Evolutionary conservation across 306 rosid species (phyloP).

Genomic region (Lathyrus aphaca): DNA sequence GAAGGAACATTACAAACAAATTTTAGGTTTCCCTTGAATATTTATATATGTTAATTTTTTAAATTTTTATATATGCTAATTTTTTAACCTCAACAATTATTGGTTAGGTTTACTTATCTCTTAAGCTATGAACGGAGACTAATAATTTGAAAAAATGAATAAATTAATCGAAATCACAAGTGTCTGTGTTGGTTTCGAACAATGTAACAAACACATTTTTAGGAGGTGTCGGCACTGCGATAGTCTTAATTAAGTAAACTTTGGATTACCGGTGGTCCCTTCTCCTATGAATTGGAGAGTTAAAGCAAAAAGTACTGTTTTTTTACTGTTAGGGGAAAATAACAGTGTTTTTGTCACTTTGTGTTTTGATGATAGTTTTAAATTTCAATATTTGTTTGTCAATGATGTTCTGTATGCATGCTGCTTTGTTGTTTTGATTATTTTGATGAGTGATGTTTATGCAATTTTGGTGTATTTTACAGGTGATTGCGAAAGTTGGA

Average conservation of each 20-base stretch:
- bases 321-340: background rate
- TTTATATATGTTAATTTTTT: background rate
- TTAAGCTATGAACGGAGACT: too few species aligned
- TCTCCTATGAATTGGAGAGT: background rate
- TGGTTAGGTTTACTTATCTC: background rate
- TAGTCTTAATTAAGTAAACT: background rate
- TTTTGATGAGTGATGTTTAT: slow-evolving; percentile 20
- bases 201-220: too few species aligned
- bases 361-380: background rate
- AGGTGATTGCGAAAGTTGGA: slow-evolving; percentile 51
- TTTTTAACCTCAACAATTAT: background rate
- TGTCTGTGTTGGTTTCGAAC: too few species aligned
- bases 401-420: slow-evolving; percentile 18
- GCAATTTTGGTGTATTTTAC: slow-evolving; percentile 42
- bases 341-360: slow-evolving; percentile 9
- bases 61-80: background rate
- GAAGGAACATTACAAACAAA: slow-evolving; percentile 18
- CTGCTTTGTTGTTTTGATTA: slow-evolving; percentile 30
- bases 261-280: background rate
- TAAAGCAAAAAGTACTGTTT: background rate
- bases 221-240: too few species aligned
- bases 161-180: too few species aligned
- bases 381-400: slow-evolving; percentile 6
- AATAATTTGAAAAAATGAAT: too few species aligned
- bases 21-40: slow-evolving; percentile 19